Percentiles rank a stretch among this genome's conserved stretches.
Evolutionary conservation across 78 protist species (phyloP).

Genomic region (Blattamonas nauphoetae): DNA sequence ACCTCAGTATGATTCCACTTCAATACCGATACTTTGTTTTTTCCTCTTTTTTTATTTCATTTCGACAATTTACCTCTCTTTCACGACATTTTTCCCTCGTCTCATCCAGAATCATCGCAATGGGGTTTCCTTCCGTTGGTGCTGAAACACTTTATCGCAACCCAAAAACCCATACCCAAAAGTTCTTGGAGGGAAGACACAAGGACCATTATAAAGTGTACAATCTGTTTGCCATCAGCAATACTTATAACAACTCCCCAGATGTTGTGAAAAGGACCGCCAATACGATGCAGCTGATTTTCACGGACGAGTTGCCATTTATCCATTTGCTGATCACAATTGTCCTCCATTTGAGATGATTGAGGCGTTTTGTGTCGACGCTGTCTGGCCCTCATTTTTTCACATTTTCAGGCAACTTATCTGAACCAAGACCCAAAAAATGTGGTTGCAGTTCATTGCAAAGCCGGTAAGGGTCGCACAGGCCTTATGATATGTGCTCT

Average conservation of each 20-base stretch:
- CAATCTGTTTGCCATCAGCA: conserved; percentile 21
- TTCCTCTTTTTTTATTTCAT: too few relatives aligned
- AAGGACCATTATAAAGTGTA: conserved; percentile 27
- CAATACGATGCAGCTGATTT: conserved; percentile 21
- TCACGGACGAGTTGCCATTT: conserved; percentile 25
- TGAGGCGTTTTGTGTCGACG: neutral
- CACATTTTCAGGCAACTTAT: neutral
- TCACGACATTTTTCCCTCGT: too few relatives aligned
- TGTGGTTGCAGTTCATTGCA: conserved; percentile 24
- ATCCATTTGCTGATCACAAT: conserved; percentile 35
- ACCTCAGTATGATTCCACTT: neutral
- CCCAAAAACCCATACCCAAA: neutral
- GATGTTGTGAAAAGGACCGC: neutral
- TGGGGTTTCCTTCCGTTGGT: conserved; percentile 27
- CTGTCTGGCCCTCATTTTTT: neutral
- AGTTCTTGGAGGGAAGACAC: conserved; percentile 21
- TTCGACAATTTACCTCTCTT: too few relatives aligned
- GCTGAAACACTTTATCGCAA: conserved; percentile 28
- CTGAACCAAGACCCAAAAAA: neutral
- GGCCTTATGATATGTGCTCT: neutral
- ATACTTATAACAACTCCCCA: neutral
- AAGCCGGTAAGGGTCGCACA: conserved; percentile 32
- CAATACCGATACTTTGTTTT: neutral
- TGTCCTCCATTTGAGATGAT: conserved; percentile 14
- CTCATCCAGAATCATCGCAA: conserved; percentile 23